Base-by-base conservation (phyloP, 2,329 filamentous ascomycete genomes). In the Seiridium unicorne region DNA sequence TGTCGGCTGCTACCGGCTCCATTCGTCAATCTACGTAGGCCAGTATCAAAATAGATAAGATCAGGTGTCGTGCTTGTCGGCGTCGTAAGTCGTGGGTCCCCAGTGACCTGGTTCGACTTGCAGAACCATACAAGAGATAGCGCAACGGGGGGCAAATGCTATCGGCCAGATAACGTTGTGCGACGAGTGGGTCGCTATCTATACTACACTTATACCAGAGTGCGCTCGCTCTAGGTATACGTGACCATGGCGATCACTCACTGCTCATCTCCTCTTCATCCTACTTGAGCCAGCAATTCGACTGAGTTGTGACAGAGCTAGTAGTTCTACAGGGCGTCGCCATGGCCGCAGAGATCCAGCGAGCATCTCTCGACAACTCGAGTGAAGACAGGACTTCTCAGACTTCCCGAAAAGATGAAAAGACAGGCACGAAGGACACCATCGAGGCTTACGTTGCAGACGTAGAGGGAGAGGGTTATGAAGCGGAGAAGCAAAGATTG, bases 401-500 rank as follows among this genome's bases (percentile, higher is more conserved):
- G 36, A 11, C 38, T 51, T 10, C 44, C 11, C 56, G 18, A 8
- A 53, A 58, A 7, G 51, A 58, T 40, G 61, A 64, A 48, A 60
- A 63, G 56, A 57, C 48, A 31, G 44, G 55, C 11, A 36, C 36
- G n/a, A 54, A 59, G 36, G 55, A 51, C 56, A 44, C 57, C 31
- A 51, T 58, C 26, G 55, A 53, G 18, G 35, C 61, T 3, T 58
- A 59, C 2, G 40, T 51, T 9, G 44, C 56, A 10, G 55, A 60
- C 35, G 11, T 60, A 6, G 59, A 60, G 26, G 59, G 48, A 6
- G 59, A 57, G 18, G 53, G 57, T 3, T 62, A 63, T 34, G 38
- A 62, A 26, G 64, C 60, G 32, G 62, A 65, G 26, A 62, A 51
- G 61, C 58, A 65, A 34, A 32, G 60, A 32, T 44, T 60, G 10